Evolutionary conservation across 2,329 filamentous ascomycete genomes (phyloP).

Genomic region (Calonectria leucothoes): DNA sequence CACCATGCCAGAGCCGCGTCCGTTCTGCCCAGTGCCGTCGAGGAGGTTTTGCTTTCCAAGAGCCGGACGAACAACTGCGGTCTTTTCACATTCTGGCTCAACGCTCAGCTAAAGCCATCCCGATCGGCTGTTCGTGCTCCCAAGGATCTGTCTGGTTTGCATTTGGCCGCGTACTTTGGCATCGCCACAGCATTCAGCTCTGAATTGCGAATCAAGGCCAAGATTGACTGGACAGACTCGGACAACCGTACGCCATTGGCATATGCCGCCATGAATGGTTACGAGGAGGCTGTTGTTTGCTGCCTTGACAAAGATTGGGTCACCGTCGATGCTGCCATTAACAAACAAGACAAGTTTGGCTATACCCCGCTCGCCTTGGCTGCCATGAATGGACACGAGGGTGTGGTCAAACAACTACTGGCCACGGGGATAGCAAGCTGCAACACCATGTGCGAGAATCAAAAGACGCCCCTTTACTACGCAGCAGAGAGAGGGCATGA

Average conservation of each 20-base stretch:
- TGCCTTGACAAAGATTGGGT: neutral
- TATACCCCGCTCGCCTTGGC: neutral
- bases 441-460: neutral
- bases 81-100: neutral
- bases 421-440: neutral
- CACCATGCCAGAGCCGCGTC: neutral
- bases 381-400: neutral
- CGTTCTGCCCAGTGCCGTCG: neutral
- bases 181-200: neutral
- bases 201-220: neutral
- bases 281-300: neutral
- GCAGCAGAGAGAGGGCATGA: neutral
- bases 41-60: neutral
- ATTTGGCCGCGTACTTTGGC: neutral
- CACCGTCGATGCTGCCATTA: neutral
- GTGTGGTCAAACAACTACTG: neutral
- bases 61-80: neutral
- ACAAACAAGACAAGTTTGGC: neutral
- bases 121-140: neutral
- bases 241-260: neutral
- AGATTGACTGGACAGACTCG: neutral
- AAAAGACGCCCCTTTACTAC: neutral
- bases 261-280: neutral
- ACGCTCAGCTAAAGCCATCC: neutral
- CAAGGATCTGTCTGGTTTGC: neutral